phyloP scores from a whole-genome alignment of 805 yeast genomes.

The Kregervanrija pseudodelftensis region DNA sequence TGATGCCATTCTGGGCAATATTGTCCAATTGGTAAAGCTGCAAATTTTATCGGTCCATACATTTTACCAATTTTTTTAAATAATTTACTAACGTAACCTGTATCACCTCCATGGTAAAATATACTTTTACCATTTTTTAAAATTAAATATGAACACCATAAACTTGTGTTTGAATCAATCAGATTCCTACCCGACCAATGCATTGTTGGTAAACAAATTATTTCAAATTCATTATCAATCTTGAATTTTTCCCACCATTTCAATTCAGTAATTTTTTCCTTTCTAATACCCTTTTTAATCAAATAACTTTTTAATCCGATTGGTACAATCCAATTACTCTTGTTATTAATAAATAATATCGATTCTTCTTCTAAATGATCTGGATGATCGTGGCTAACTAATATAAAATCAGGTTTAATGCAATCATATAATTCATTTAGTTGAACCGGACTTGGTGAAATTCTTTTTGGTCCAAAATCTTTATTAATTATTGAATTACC shows the following conservation, averaged over 20 bases:
- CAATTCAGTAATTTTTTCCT: constrained; percentile 54
- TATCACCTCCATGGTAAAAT: constrained; percentile 90
- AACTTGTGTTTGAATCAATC: constrained; percentile 69
- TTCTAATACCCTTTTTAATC: constrained; percentile 49
- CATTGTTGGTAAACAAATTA: constrained; percentile 90
- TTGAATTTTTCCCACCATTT: constrained; percentile 82
- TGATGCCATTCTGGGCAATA: constrained; percentile 95
- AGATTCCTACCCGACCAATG: constrained; percentile 92
- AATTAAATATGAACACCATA: constrained; percentile 86
- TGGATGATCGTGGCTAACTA: constrained; percentile 93
- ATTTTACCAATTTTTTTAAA: constrained; percentile 58
- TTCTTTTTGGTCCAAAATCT: constrained; percentile 73
- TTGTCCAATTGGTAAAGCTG: constrained; percentile 89
- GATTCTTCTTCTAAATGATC: constrained; percentile 78
- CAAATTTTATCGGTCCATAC: constrained; percentile 59
- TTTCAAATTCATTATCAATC: constrained; percentile 50
- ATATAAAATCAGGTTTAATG: constrained; percentile 60
- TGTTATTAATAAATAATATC: constrained; percentile 48
- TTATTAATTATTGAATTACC: constrained; percentile 54
- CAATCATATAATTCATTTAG: constrained; percentile 40
- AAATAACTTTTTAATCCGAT: constrained; percentile 61
- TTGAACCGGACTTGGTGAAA: constrained; percentile 68
- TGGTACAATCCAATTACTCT: constrained; percentile 80
- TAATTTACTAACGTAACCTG: constrained; percentile 77
- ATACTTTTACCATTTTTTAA: constrained; percentile 61